Evolutionary conservation across 345 rosid species (phyloP), one percentile per base, ranked within the genome.

Genomic region (Populus nigra): DNA sequence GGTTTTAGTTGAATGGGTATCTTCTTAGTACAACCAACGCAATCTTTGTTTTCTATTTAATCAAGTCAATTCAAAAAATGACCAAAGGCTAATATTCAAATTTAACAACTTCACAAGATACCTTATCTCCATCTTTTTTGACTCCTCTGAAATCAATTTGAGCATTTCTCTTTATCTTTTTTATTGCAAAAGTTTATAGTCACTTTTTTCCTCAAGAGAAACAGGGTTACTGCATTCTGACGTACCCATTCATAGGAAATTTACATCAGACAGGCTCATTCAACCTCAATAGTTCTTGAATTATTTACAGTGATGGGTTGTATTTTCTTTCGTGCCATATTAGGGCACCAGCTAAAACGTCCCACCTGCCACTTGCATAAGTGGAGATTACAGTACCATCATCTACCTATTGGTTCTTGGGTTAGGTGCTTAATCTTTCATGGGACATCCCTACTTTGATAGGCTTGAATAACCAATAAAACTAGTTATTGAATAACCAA

Each of bases 1-100:
- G 89, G 83, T 91, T 84, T 86, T 95, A 23, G 88, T 95, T 59
- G 99, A 95, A 89, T 95, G 99, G 99, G 99, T 93, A 92, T 74
- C 61, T 76, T 79, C 74, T 72, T 17, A n/a, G 68, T 11, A 11
- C 2, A 10, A 43, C 47, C 47, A 55, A 8, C n/a, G 8, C 61
- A 55, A 20, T 55, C 61, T 20, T 50, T 7, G 18, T 50, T 50
- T 18, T 5, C 22, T 38, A 38, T 50, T 49, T 50, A 50, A 20
- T 18, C n/a, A 50, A 50, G 57, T 17, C 57, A 50, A 18, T 18
- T 33, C 11, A 39, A 9, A 38, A 45, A 49, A 49, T 16, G 20
- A 49, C 55, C 20, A 49, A 16, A 13, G 17, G 18, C 55, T 13
- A 3, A 15, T 5, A 15, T 49, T 49, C 55, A 49, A 49, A 16